phyloP scores from a whole-genome alignment of 495 filamentous ascomycete genomes.

The Aspergillus ellipticus region DNA sequence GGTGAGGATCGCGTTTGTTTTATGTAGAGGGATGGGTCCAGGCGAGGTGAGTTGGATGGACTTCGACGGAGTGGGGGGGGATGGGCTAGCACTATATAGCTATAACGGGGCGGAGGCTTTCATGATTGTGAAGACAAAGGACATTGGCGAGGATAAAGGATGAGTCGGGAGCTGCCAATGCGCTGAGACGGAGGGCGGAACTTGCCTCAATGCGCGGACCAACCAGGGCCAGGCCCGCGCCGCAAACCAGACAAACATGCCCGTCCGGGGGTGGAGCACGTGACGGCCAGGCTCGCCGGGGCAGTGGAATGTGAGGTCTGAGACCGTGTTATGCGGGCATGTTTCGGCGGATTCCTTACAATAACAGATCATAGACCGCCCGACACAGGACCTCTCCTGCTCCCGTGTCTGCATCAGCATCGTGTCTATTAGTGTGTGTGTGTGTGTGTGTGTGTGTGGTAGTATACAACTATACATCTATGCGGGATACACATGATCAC shows the following conservation, averaged over 20 bases:
- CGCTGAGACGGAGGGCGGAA: background rate
- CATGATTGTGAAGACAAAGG: background rate
- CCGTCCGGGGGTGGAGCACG: background rate
- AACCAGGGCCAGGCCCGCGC: background rate
- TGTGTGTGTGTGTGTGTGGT: too few relatives aligned
- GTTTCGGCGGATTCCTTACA: too few relatives aligned
- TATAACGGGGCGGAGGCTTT: background rate
- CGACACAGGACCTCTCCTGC: background rate
- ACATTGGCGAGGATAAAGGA: background rate
- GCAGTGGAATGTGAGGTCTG: background rate
- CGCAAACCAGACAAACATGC: background rate
- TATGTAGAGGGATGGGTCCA: background rate
- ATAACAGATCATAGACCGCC: too few relatives aligned
- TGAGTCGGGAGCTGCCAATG: background rate
- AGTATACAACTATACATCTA: constrained; percentile 4
- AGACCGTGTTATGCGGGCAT: too few relatives aligned
- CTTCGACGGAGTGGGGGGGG: too few relatives aligned
- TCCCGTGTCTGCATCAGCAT: background rate
- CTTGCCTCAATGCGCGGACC: background rate
- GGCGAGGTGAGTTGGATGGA: background rate
- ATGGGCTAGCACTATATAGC: background rate
- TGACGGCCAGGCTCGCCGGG: too few relatives aligned
- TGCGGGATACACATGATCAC: background rate
- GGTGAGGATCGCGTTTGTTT: background rate
- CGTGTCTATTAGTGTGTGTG: background rate